Percentiles rank a stretch among this genome's conserved stretches.
These are phyloP conservation scores for Moesziomyces globuligerus DNA, from an alignment of 1,284 basidiomycete species.

Conservation along the genomic window DNA sequence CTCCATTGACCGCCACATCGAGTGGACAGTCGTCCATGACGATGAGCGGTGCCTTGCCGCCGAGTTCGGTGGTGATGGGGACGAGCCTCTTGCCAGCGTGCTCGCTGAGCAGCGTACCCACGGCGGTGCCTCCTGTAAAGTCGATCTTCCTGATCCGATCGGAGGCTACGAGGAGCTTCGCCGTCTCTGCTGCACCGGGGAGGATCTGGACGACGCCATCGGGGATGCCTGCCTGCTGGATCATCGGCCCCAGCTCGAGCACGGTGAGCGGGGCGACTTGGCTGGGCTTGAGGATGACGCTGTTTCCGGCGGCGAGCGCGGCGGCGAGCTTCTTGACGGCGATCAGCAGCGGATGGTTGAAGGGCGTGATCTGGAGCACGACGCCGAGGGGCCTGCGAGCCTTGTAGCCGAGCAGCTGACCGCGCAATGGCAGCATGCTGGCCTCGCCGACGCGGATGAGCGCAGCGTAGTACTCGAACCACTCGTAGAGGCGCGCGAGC, in stretches of 20 bases:
- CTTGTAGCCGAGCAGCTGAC: slow-evolving; percentile 79
- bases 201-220: slow-evolving; percentile 78
- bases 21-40: slow-evolving; percentile 81
- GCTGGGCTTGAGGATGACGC: slow-evolving; percentile 78
- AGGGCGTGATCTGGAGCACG: slow-evolving; percentile 77
- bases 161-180: slow-evolving; percentile 75
- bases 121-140: slow-evolving; percentile 80
- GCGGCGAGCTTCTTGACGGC: slow-evolving; percentile 86
- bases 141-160: slow-evolving; percentile 80
- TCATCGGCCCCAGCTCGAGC: slow-evolving; percentile 77
- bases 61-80: slow-evolving; percentile 74
- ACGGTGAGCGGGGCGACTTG: slow-evolving; percentile 82
- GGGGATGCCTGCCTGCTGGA: slow-evolving; percentile 77
- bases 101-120: slow-evolving; percentile 77
- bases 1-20: slow-evolving; percentile 77
- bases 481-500: slow-evolving; percentile 31
- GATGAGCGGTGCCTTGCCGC: slow-evolving; percentile 76
- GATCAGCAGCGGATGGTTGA: slow-evolving; percentile 74
- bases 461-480: slow-evolving; percentile 34
- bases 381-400: slow-evolving; percentile 81
- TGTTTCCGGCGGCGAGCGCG: slow-evolving; percentile 82
- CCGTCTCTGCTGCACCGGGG: slow-evolving; percentile 75
- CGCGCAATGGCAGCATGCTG: slow-evolving; percentile 75
- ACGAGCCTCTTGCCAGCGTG: slow-evolving; percentile 78
- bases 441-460: slow-evolving; percentile 14